Evolutionary conservation across 768 basidiomycete species (phyloP).

Genomic region (Leccinum arenicola): DNA sequence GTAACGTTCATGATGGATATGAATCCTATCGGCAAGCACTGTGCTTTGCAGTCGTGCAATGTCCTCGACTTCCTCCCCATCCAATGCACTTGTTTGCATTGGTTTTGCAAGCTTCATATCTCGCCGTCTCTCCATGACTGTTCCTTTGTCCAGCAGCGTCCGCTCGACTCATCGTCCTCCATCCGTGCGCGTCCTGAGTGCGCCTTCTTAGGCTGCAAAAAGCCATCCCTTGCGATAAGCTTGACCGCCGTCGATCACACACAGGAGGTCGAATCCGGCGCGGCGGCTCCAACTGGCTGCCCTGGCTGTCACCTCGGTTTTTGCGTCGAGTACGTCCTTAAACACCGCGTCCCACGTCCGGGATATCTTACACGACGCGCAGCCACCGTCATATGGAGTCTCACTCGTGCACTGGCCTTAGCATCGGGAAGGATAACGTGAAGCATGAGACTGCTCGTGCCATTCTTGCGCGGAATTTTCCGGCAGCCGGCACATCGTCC

Average conservation of each 20-base stretch:
- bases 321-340: constrained; percentile 55
- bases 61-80: constrained; percentile 77
- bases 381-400: constrained; percentile 68
- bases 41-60: constrained; percentile 58
- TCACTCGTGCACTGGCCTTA: constrained; percentile 49
- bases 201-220: constrained; percentile 47
- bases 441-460: constrained; percentile 50
- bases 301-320: constrained; percentile 52
- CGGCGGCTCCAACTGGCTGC: constrained; percentile 35
- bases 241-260: constrained; percentile 21
- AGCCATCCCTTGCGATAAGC: constrained; percentile 49
- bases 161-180: constrained; percentile 2
- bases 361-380: constrained; percentile 10
- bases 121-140: constrained; percentile 61
- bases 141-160: constrained; percentile 14
- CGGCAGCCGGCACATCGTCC: constrained; percentile 16
- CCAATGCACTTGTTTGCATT: constrained; percentile 53
- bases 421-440: constrained; percentile 9
- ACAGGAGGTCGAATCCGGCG: constrained; percentile 13
- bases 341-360: background rate
- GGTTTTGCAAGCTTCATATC: constrained; percentile 67
- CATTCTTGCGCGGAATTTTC: constrained; percentile 54
- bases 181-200: constrained; percentile 45
- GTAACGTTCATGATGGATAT: constrained; percentile 41
- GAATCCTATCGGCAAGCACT: constrained; percentile 60